These are phyloP conservation scores for Coriolopsis trogii DNA, from an alignment of 1,284 basidiomycete genomes.

Conservation along the genomic window DNA sequence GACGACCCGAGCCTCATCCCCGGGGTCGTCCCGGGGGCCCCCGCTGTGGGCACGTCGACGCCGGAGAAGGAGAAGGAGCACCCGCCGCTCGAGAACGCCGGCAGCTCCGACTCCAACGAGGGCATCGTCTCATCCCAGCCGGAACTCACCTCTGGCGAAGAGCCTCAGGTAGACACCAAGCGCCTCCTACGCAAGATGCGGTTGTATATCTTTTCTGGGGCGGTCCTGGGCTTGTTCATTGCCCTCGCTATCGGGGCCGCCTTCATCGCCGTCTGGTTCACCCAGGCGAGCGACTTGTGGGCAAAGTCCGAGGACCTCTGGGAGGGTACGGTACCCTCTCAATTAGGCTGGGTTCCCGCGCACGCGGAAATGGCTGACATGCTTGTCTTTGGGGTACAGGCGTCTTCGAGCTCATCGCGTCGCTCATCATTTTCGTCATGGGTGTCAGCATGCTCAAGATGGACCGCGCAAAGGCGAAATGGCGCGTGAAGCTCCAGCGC, in stretches of 20 bases:
- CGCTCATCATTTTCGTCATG: constrained; percentile 70
- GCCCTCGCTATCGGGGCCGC: constrained; percentile 78
- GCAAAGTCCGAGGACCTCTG: constrained; percentile 74
- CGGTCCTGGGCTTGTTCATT: constrained; percentile 72
- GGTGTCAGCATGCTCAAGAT: constrained; percentile 54
- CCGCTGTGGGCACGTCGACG: constrained; percentile 12
- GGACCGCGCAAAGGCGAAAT: constrained; percentile 80
- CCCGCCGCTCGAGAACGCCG: constrained; percentile 26
- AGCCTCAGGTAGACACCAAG: constrained; percentile 25
- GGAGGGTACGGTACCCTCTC: constrained; percentile 63
- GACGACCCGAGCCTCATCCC: constrained; percentile 38
- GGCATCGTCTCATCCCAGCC: constrained; percentile 12
- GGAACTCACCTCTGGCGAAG: constrained; percentile 28
- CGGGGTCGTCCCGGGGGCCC: constrained; percentile 20
- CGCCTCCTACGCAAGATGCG: constrained; percentile 63
- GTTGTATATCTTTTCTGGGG: constrained; percentile 82
- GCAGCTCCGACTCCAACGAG: constrained; percentile 16
- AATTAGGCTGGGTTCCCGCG: no score
- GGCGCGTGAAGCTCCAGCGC: constrained; percentile 84
- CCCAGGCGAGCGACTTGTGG: constrained; percentile 73
- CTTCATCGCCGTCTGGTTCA: constrained; percentile 84
- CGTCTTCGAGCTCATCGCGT: constrained; percentile 81
- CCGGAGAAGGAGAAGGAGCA: constrained; percentile 24
- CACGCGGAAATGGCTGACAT: no score
- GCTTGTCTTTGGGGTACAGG: constrained; percentile 55